Percentiles rank a stretch among this genome's conserved stretches.
These are phyloP conservation scores for Gentiana macrophylla DNA, from an alignment of 257 asterid species.

Conservation along the genomic window DNA sequence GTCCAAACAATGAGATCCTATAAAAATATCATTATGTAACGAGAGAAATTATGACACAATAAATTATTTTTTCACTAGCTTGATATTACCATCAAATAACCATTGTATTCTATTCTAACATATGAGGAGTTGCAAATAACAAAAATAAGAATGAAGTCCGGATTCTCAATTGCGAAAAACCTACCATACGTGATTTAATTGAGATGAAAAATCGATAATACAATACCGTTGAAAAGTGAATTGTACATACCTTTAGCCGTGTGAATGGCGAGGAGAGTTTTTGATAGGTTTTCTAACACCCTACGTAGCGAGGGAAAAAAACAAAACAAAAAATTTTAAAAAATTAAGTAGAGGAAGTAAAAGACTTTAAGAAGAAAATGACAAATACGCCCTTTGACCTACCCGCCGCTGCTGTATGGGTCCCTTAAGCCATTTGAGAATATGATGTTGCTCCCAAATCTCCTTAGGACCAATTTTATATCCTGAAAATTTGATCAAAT, in stretches of 20 bases:
- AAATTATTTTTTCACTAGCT: too few relatives aligned
- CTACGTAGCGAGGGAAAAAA: constrained; percentile 11
- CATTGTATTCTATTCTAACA: too few relatives aligned
- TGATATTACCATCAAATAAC: too few relatives aligned
- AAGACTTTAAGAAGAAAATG: background rate
- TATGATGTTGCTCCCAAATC: constrained; percentile 36
- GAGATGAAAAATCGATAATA: too few relatives aligned
- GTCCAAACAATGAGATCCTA: constrained; percentile 70
- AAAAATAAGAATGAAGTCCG: too few relatives aligned
- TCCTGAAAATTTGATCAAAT: constrained; percentile 16
- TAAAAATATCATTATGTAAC: background rate
- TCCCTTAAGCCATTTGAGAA: constrained; percentile 42
- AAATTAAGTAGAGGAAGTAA: background rate
- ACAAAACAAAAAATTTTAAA: too few relatives aligned
- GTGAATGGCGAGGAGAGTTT: constrained; percentile 33
- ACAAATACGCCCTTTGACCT: background rate
- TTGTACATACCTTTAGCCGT: constrained; percentile 37
- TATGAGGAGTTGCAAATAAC: too few relatives aligned
- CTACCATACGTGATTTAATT: too few relatives aligned
- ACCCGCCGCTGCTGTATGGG: constrained; percentile 45
- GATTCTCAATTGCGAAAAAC: too few relatives aligned
- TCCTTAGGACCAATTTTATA: constrained; percentile 27
- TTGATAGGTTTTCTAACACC: constrained; percentile 36
- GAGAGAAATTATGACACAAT: too few relatives aligned
- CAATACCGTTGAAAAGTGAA: too few relatives aligned